Percentiles rank a stretch among this genome's conserved stretches.
Evolutionary conservation across 108 stramenopile genomes (phyloP).

Genomic region (Skeletonema potamos): DNA sequence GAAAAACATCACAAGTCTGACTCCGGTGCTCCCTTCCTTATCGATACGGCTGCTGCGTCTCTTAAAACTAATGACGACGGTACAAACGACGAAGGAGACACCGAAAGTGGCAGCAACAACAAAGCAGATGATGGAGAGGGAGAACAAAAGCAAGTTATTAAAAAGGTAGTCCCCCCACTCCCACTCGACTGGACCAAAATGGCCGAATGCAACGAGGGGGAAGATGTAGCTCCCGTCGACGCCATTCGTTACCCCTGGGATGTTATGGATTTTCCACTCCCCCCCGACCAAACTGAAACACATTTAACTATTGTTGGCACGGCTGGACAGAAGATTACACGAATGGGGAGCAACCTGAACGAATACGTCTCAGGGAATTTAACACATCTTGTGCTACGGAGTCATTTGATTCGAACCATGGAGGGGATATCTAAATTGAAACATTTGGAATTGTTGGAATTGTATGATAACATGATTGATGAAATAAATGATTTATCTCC

Average conservation of each 20-base stretch:
- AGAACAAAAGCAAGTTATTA: background rate
- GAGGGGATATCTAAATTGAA: conserved; percentile 64
- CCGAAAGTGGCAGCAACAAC: background rate
- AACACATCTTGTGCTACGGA: conserved; percentile 63
- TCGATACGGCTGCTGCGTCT: background rate
- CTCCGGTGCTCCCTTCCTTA: background rate
- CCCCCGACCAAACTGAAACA: conserved; percentile 40
- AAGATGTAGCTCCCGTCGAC: conserved; percentile 9
- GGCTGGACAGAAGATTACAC: conserved; percentile 83
- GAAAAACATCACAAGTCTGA: too few relatives aligned
- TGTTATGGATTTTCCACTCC: conserved; percentile 38
- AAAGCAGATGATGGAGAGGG: background rate
- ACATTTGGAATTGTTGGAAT: conserved; percentile 80
- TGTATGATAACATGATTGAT: conserved; percentile 94
- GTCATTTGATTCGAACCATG: conserved; percentile 80
- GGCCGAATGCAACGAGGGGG: conserved; percentile 13
- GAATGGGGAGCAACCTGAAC: conserved; percentile 60
- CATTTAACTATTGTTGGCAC: conserved; percentile 77
- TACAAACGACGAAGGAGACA: background rate
- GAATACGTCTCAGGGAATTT: conserved; percentile 43
- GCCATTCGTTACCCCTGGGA: conserved; percentile 72
- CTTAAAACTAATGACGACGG: background rate
- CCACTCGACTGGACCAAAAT: conserved; percentile 75
- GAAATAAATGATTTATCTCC: conserved; percentile 24
- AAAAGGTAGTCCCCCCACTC: conserved; percentile 31